Evolutionary conservation across 305 asterid species (phyloP), one percentile per base, ranked within the genome.

Genomic region (Fraxinus greggii): DNA sequence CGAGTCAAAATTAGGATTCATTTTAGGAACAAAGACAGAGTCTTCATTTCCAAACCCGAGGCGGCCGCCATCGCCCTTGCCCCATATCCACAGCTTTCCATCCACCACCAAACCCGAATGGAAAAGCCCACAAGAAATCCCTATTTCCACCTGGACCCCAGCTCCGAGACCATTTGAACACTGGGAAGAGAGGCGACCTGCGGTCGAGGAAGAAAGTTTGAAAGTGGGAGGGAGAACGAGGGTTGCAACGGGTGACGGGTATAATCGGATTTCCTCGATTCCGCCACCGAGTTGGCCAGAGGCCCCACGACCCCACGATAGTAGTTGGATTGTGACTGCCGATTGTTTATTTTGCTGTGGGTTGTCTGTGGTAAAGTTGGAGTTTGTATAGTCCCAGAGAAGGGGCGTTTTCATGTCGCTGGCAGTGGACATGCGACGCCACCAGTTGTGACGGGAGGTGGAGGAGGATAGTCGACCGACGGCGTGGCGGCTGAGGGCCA

Each of bases 281-380:
- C 97, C 99, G 17, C 97, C 95, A 29, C 99, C 99, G 31, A 95
- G 91, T 87, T 95, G 98, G 12, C 99, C 99, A 21, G 98, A 93
- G 78, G 97, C 99, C 77, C 99, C 99, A 65, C 94, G 96, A 13
- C 99, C 99, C 99, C 99, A 95, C 0, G 99, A 92, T 77, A 89
- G 86, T 19, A 95, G 88, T 81, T 95, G 91, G 77, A 92, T 86
- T n/a, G 92, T 90, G 15, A 56, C 78, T n/a, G 90, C 19, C 51
- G 86, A 82, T 28, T 86, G 23, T 69, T 69, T 19, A 67, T 67
- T 67, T 67, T 67, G 74, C 35, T 67, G 36, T 29, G 38, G 26
- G 74, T 26, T 13, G 38, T 67, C 75, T 13, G 40, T n/a, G 63
- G 84, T 21, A 78, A 82, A 23, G 26, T 80, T 70, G 67, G 59